These are phyloP conservation scores for Ogataea methanolica DNA, from an alignment of 805 yeast species.

Conservation along the genomic window DNA sequence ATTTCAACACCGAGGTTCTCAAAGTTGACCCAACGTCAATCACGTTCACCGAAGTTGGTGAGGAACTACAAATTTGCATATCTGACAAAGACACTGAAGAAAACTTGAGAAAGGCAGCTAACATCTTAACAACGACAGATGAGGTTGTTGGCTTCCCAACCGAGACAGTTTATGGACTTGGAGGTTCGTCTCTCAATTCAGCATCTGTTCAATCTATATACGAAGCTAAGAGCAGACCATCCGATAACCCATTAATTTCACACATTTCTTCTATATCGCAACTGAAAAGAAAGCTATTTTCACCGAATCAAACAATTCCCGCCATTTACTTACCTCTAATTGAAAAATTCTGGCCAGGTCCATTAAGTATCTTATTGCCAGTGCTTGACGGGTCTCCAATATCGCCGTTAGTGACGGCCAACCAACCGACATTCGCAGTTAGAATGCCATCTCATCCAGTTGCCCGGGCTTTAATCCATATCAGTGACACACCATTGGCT, in stretches of 20 bases:
- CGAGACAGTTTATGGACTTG: slow-evolving; percentile 95
- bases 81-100: slow-evolving; percentile 47
- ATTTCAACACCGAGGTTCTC: slow-evolving; percentile 38
- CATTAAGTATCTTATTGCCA: slow-evolving; percentile 82
- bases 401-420: slow-evolving; percentile 76
- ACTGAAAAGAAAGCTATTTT: slow-evolving; percentile 54
- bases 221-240: slow-evolving; percentile 86
- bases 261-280: slow-evolving; percentile 81
- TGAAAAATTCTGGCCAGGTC: slow-evolving; percentile 90
- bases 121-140: slow-evolving; percentile 42
- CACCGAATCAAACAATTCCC: slow-evolving; percentile 50
- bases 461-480: slow-evolving; percentile 83
- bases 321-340: slow-evolving; percentile 60
- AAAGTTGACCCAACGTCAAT: slow-evolving; percentile 53
- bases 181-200: slow-evolving; percentile 77
- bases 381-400: slow-evolving; percentile 43
- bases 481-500: slow-evolving; percentile 85
- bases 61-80: slow-evolving; percentile 26
- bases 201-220: slow-evolving; percentile 74
- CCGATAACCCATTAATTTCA: slow-evolving; percentile 91
- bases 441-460: slow-evolving; percentile 83
- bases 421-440: slow-evolving; percentile 87
- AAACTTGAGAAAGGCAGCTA: slow-evolving; percentile 56
- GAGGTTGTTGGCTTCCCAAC: slow-evolving; percentile 91
- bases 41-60: slow-evolving; percentile 39